Evolutionary conservation across 164 flowering plant species (phyloP).

Genomic region (Dillenia turbinata): DNA sequence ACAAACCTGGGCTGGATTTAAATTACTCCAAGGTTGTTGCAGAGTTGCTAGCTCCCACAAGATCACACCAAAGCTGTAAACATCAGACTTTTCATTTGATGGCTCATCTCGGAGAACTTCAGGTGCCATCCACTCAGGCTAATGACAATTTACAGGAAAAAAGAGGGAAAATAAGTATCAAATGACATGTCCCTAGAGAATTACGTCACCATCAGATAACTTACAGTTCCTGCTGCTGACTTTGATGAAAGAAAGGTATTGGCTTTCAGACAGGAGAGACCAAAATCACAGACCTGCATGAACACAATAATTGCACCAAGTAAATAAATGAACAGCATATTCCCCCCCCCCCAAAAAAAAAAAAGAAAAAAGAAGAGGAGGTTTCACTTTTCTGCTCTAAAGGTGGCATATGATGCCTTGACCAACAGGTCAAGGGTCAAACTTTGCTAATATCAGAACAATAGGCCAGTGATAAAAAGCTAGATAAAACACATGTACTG

Average conservation of each 20-base stretch:
- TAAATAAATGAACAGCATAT: too few species aligned
- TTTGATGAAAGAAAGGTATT: constrained; percentile 97
- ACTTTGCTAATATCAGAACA: too few species aligned
- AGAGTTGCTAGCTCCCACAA: constrained; percentile 90
- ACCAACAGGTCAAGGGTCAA: too few species aligned
- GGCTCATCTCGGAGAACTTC: constrained; percentile 97
- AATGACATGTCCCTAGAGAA: too few species aligned
- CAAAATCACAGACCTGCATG: constrained; percentile 93
- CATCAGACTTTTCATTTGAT: constrained; percentile 91
- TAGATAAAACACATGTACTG: too few species aligned
- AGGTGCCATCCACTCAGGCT: constrained; percentile 99
- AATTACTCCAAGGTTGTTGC: constrained; percentile 89
- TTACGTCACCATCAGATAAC: constrained; percentile 19
- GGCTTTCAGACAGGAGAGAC: constrained; percentile 92
- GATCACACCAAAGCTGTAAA: constrained; percentile 90
- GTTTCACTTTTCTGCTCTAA: too few species aligned
- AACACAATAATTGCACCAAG: neutral
- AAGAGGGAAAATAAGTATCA: neutral
- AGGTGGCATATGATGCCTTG: too few species aligned
- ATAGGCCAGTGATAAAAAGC: too few species aligned
- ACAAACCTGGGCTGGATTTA: constrained; percentile 86
- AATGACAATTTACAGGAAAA: constrained; percentile 7
- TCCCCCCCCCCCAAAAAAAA: too few species aligned
- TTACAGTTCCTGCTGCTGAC: constrained; percentile 98
- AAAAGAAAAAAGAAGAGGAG: too few species aligned